These are phyloP conservation scores for Auricularia auricula-judae DNA, from an alignment of 768 basidiomycete genomes.

Conservation along the genomic window DNA sequence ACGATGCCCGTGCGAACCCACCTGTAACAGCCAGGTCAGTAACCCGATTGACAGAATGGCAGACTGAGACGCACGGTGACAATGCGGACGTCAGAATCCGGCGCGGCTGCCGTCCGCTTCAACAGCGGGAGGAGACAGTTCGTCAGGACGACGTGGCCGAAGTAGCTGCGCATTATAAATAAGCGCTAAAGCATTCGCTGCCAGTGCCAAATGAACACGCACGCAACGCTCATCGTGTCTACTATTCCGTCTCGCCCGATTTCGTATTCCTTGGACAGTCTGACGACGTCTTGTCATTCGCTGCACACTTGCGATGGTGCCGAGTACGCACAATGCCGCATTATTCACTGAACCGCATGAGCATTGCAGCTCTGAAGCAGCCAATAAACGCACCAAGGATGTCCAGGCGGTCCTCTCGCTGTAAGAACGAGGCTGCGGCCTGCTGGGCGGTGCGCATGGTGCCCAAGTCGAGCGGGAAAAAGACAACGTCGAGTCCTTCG, in stretches of 20 bases:
- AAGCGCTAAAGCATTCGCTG: too few species aligned
- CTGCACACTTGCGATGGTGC: neutral
- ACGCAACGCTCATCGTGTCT: neutral
- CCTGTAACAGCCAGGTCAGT: neutral
- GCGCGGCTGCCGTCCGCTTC: neutral
- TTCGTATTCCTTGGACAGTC: neutral
- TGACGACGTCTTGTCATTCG: neutral
- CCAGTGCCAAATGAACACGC: neutral
- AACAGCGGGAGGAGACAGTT: constrained; percentile 8
- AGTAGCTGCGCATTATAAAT: constrained; percentile 1
- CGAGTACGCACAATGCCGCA: neutral
- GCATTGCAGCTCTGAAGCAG: neutral
- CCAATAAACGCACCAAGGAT: neutral
- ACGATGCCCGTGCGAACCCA: neutral
- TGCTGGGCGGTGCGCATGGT: neutral
- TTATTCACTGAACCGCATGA: neutral
- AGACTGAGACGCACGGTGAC: constrained; percentile 1
- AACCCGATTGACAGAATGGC: neutral
- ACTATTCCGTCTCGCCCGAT: constrained; percentile 1
- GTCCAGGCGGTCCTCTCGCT: neutral
- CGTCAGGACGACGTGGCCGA: constrained; percentile 7
- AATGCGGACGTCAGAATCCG: constrained; percentile 10
- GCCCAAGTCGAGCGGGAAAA: neutral
- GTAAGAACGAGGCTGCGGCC: neutral
- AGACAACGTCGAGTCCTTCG: neutral